Base-by-base conservation (phyloP, 2,329 filamentous ascomycete species). In the Stemphylium lycopersici region DNA sequence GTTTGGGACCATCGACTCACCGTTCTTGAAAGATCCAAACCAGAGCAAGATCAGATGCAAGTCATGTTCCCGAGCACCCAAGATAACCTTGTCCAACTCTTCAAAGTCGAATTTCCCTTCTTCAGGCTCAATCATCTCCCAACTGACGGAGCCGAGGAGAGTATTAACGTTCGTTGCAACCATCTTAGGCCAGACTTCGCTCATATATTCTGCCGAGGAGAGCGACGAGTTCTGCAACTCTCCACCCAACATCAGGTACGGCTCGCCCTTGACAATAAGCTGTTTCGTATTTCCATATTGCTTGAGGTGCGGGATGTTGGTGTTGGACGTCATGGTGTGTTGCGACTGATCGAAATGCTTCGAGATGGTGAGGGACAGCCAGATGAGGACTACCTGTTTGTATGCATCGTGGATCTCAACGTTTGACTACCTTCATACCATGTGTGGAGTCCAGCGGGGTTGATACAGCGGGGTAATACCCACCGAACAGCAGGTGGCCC, bases 21-120 rank as follows among this genome's bases (percentile, higher is more conserved):
- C 79, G 62, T 81, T 81, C 61, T 81, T 81, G 67, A 78, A 81
- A 13, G 74, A 76, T 6, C 78, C 79, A 61, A 81, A 80, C 79
- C 79, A 81, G 8, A 81, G 61, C 26, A 81, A 56, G 0, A 80
- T 67, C 11, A 81, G 62, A 32, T 73, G 71, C 22, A 80, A 56
- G 3, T 61, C 72, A 57, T 79, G 69, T 36, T 65, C 55, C 13
- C 76, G 64, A 6, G 78, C 78, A 39, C 63, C 76, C 1, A 63
- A 13, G 29, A 81, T 72, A 24, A 78, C 61, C 36, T 72, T 62
- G 36, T 81, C 78, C 7, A 81, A 61, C 46, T 78, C 73, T 2
- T 59, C 46, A 43, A 81, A 80, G 47, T 77, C 69, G 52, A 81
- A 81, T 1, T 66, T 61, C 3, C 75, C 77, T 59, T 81, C 79